Evolutionary conservation across 2,329 filamentous ascomycete species (phyloP).

Genomic region (Xylaria sp.): DNA sequence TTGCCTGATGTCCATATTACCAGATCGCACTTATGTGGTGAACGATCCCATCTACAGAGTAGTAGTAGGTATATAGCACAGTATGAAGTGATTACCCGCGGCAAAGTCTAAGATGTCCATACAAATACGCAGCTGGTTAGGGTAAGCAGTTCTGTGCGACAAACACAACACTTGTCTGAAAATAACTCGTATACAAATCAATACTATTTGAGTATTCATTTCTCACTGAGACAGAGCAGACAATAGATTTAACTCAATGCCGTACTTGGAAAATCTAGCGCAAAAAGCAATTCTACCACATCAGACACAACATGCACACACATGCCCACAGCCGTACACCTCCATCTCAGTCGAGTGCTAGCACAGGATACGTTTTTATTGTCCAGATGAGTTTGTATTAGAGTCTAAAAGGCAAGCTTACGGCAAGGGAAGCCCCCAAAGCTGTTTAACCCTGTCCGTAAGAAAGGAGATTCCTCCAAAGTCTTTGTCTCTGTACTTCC

Average conservation of each 20-base stretch:
- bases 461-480: slow-evolving; percentile 50
- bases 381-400: slow-evolving; percentile 67
- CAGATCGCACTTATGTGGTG: too few species aligned
- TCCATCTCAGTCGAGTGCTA: slow-evolving; percentile 5
- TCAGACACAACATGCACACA: background rate
- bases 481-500: slow-evolving; percentile 57
- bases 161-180: background rate
- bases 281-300: background rate
- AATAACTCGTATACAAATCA: background rate
- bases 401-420: slow-evolving; percentile 66
- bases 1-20: too few species aligned
- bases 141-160: background rate
- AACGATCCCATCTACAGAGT: background rate
- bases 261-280: background rate
- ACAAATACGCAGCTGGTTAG: background rate
- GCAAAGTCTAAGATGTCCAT: background rate
- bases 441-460: slow-evolving; percentile 55
- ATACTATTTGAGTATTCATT: background rate
- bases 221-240: background rate
- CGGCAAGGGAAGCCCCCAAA: slow-evolving; percentile 58
- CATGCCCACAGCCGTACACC: background rate
- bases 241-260: background rate
- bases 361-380: slow-evolving; percentile 60
- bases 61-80: background rate
- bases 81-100: background rate